Evolutionary conservation across 1,284 basidiomycete species (phyloP), one percentile per base, ranked within the genome.

Genomic region (Cutaneotrichosporon curvatum): DNA sequence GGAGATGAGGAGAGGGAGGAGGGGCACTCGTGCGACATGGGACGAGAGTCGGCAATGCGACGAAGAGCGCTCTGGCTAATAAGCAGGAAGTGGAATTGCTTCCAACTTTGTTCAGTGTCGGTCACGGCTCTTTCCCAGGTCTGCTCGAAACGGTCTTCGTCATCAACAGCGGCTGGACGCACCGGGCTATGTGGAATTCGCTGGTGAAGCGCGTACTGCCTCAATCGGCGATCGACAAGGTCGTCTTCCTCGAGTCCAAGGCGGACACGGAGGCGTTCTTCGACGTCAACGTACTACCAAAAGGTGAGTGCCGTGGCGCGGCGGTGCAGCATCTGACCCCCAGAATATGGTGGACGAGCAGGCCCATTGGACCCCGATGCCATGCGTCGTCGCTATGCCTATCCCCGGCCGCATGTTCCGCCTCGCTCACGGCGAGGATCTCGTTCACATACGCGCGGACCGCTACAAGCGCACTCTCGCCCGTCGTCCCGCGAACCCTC

Each of bases 111-210:
- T 44, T 68, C 8, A 57, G 61, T 11, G 61, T 72, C 1, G 63
- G 62, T 1, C 62, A 68, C 47, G 58, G 64, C 43, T 59, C 70
- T 50, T 74, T 69, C 47, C 72, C 73, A 1, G 68, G 70, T 1
- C 50, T 69, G 32, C 62, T 72, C 37, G 62, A 67, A 22, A 54
- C 56, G 3, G 69, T 76, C 38, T 74, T 71, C 56, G 60, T 77
- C 14, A 58, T 75, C 44, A 74, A 76, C 58, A 73, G 73, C 18
- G 72, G 74, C 15, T 77, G 76, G 76, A 68, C 72, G 4, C 73
- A 75, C 39, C 61, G 71, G 7, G 69, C 70, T 18, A 72, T 76
- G 60, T 77, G 76, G 76, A 65, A 65, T 23, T 49, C 47, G 10
- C 62, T 75, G 32, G 59, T 75, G 50, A 74, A 74, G 45, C 65